Conservation (phyloP, 176 grass and related monocot genomes). For the Carex myosuroides region DNA sequence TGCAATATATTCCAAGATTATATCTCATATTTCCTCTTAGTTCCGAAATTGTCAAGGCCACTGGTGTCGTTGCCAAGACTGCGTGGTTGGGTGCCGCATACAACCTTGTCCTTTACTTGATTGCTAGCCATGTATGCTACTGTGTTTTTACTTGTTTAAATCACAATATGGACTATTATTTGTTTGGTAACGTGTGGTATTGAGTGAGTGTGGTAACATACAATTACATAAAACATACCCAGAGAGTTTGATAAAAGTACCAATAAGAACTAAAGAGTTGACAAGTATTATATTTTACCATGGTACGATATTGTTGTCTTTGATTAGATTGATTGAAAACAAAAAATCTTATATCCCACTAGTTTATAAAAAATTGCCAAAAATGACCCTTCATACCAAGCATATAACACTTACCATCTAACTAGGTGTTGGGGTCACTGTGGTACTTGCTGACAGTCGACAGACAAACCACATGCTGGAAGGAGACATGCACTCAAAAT, state of each 20-base stretch:
- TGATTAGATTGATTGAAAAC: slow-evolving; percentile 15
- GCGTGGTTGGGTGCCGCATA: slow-evolving; percentile 95
- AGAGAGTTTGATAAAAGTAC: not conserved
- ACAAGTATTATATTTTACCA: not conserved
- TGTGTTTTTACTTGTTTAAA: not conserved
- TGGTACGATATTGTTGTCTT: not conserved
- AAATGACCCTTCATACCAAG: not conserved
- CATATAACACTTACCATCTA: slow-evolving; percentile 14
- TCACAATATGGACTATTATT: not conserved
- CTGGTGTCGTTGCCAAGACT: slow-evolving; percentile 89
- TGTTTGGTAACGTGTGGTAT: not conserved
- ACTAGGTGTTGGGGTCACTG: slow-evolving; percentile 71
- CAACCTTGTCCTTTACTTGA: slow-evolving; percentile 91
- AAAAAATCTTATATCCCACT: not conserved
- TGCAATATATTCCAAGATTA: slow-evolving; percentile 87
- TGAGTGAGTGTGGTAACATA: not conserved
- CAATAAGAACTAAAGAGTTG: not conserved
- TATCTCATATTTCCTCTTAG: slow-evolving; percentile 98
- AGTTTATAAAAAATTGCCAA: not conserved
- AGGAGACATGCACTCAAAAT: slow-evolving; percentile 37
- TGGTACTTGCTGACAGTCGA: slow-evolving; percentile 87
- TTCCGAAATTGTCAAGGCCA: slow-evolving; percentile 80
- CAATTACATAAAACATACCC: not conserved
- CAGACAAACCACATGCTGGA: slow-evolving; percentile 92
- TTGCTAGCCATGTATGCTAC: slow-evolving; percentile 87